Evolutionary conservation across 768 basidiomycete genomes (phyloP).

Genomic region (Filobasidium wieringae): DNA sequence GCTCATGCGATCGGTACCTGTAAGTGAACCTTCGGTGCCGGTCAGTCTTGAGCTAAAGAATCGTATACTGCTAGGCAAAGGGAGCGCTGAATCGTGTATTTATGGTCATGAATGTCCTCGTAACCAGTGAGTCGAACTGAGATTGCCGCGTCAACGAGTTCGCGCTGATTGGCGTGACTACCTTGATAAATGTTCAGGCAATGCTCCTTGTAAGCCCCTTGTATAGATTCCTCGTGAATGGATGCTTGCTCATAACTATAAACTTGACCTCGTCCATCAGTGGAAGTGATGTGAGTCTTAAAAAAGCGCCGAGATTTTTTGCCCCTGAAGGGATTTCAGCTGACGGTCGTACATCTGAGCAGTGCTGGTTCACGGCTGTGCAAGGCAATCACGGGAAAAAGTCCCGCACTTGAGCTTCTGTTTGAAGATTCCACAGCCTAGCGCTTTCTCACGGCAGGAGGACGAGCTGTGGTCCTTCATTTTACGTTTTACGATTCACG

Average conservation of each 20-base stretch:
- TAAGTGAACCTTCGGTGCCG: not conserved
- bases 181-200: not conserved
- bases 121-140: not conserved
- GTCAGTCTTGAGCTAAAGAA: not conserved
- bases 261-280: too few relatives aligned
- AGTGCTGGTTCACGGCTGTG: conserved; percentile 7
- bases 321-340: not conserved
- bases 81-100: not conserved
- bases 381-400: conserved; percentile 4
- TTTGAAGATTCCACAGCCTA: too few relatives aligned
- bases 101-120: conserved; percentile 8
- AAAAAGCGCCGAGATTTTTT: not conserved
- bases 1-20: conserved; percentile 2
- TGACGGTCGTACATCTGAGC: not conserved
- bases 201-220: conserved; percentile 7
- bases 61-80: not conserved
- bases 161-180: not conserved
- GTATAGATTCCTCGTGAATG: too few relatives aligned
- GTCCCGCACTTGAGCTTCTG: not conserved
- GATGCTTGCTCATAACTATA: too few relatives aligned
- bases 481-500: too few relatives aligned
- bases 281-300: conserved; percentile 5
- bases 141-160: not conserved
- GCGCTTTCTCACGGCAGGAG: too few relatives aligned
- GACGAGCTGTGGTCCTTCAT: too few relatives aligned